Evolutionary conservation across 257 asterid genomes (phyloP), one percentile per base, ranked within the genome.

Genomic region (Fraxinus americana): DNA sequence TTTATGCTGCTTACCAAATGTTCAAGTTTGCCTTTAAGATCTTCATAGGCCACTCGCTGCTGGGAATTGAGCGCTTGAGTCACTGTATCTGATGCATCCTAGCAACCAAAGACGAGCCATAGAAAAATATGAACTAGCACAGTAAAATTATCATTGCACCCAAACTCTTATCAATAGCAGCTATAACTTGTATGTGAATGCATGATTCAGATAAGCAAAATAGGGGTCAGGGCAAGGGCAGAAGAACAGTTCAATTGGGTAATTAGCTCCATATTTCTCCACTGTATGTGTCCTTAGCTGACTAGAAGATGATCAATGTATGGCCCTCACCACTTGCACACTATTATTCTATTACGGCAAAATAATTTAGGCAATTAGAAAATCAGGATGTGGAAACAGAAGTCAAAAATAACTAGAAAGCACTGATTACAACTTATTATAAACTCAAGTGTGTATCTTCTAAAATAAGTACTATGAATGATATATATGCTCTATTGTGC

Each of bases 1-100:
- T 25, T 4, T 75, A 35, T 52, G 66, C 75, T 27, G 81, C 97
- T 90, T 81, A 92, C 98, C 82, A 91, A 70, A 68, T 78, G 71
- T 19, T 88, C 90, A n/a, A 87, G 85, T 65, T 87, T 88, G 66
- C 85, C 83, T 81, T 82, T 88, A 35, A 91, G 83, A 39, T 87
- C 91, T 2, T 86, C 83, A 67, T 86, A 91, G 21, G 91, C 86
- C 83, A 77, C 75, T 14, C 83, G 77, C 68, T 87, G 91, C 83
- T 91, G 92, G 38, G 87, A 75, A 81, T 87, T 88, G 16, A 85
- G 77, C 27, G 83, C 77, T 65, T 76, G 86, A 70, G 34, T 63
- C 7, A 34, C 81, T 3, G 67, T 2, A 27, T 82, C n/a, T 61
- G 86, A 21, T 74, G 78, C 80, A 80, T 68, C 78, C 97, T 93